A percentile compares a stretch with the other conserved stretches of the same genome.
Evolutionary conservation across 768 basidiomycete species (phyloP).

Genomic region (Cystofilobasidium ferigula): DNA sequence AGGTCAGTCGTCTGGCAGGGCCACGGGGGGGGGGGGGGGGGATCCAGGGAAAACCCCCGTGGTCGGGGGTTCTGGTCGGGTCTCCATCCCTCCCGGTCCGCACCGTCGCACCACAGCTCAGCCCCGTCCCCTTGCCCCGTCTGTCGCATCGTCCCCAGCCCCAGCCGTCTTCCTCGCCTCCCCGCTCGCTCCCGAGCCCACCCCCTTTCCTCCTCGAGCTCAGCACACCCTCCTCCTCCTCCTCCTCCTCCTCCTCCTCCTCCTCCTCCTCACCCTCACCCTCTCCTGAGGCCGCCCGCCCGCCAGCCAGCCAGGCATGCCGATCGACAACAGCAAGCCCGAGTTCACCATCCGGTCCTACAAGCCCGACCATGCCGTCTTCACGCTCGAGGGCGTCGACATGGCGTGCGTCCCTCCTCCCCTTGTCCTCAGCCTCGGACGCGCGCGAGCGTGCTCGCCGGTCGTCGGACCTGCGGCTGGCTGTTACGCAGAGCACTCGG

Average conservation of each 20-base stretch:
- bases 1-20: too few species aligned
- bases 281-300: background rate
- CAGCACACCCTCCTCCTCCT: background rate
- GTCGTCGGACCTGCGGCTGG: conserved; percentile 17
- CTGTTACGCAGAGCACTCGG: background rate
- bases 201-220: background rate
- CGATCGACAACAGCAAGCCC: background rate
- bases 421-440: too few species aligned
- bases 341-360: conserved; percentile 36
- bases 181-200: too few species aligned
- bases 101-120: too few species aligned
- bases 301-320: background rate
- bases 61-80: too few species aligned
- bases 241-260: background rate
- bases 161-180: too few species aligned
- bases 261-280: background rate
- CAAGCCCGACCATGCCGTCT: conserved; percentile 74
- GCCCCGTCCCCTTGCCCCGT: too few species aligned
- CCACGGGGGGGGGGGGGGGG: too few species aligned
- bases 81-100: too few species aligned
- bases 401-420: conserved; percentile 61
- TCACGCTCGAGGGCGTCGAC: conserved; percentile 91
- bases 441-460: too few species aligned
- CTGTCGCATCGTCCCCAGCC: too few species aligned
- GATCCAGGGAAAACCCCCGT: too few species aligned